Conservation (phyloP, 192 early-diverging fungal genomes). For the Linnemannia schmuckeri region DNA sequence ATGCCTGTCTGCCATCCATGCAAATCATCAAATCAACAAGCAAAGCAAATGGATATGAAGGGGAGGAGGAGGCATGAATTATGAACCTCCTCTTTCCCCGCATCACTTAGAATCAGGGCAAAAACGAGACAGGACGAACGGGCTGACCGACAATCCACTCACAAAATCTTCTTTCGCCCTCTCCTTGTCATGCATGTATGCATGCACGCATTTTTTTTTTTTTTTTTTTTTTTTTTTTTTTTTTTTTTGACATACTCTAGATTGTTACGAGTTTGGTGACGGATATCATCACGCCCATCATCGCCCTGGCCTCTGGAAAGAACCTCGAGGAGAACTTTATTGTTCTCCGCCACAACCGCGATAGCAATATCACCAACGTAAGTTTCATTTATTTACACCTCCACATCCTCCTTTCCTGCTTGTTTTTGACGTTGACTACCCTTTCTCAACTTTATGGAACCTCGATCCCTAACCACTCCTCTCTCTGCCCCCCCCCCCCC, state of each 20-base stretch:
- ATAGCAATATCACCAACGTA: slow-evolving; percentile 17
- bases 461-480: not conserved
- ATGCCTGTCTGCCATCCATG: not conserved
- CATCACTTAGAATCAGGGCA: too few relatives aligned
- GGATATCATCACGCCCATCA: slow-evolving; percentile 72
- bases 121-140: not conserved
- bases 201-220: not conserved
- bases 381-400: not conserved
- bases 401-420: too few relatives aligned
- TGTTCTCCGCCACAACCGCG: slow-evolving; percentile 42
- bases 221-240: too few relatives aligned
- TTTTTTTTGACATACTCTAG: slow-evolving; percentile 5
- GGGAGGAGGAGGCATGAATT: not conserved
- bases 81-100: not conserved
- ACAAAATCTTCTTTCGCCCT: not conserved
- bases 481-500: too few relatives aligned
- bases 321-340: slow-evolving; percentile 60
- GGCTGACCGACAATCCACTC: not conserved
- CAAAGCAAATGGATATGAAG: too few relatives aligned
- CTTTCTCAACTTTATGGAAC: too few relatives aligned
- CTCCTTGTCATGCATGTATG: not conserved
- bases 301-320: slow-evolving; percentile 69
- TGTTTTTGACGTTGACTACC: not conserved
- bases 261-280: slow-evolving; percentile 60
- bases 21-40: too few relatives aligned